phyloP scores from a whole-genome alignment of 306 rosid genomes.

The Boehmeria nivea region DNA sequence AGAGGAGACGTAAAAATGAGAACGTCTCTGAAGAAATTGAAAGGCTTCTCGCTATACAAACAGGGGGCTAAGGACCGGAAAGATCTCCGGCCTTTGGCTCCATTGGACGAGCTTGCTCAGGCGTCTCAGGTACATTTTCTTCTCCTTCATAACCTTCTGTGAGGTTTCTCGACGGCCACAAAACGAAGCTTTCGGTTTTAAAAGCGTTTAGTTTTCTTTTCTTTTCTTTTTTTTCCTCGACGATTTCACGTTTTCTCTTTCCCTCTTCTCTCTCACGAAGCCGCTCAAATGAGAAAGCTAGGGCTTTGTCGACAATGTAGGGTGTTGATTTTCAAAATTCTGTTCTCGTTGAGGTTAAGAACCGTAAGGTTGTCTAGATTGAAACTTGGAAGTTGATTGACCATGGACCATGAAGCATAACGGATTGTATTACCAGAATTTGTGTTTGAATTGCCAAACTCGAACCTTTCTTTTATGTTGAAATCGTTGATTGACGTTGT shows the following conservation, averaged over 20 bases:
- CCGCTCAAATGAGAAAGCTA: conserved; percentile 7
- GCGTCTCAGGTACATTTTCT: conserved; percentile 52
- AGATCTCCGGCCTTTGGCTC: conserved; percentile 48
- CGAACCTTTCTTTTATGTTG: no score
- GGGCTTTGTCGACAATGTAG: conserved; percentile 14
- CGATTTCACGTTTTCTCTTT: not conserved
- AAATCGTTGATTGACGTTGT: no score
- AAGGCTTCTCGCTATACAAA: conserved; percentile 72
- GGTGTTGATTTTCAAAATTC: not conserved
- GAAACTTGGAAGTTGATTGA: no score
- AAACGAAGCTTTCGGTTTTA: not conserved
- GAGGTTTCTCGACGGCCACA: conserved; percentile 5
- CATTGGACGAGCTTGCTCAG: conserved; percentile 85
- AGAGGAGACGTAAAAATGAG: conserved; percentile 36
- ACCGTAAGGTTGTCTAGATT: no score
- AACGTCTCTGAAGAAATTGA: conserved; percentile 66
- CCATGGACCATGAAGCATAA: no score
- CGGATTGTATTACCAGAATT: no score
- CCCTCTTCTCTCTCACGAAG: not conserved
- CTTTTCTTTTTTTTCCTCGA: not conserved
- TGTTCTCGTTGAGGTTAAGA: not conserved
- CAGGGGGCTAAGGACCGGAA: conserved; percentile 41
- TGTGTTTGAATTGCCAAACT: no score
- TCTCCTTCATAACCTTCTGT: not conserved
- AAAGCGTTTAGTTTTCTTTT: not conserved